Conservation (phyloP, 805 yeast species). For the Starmera pachycereana region DNA sequence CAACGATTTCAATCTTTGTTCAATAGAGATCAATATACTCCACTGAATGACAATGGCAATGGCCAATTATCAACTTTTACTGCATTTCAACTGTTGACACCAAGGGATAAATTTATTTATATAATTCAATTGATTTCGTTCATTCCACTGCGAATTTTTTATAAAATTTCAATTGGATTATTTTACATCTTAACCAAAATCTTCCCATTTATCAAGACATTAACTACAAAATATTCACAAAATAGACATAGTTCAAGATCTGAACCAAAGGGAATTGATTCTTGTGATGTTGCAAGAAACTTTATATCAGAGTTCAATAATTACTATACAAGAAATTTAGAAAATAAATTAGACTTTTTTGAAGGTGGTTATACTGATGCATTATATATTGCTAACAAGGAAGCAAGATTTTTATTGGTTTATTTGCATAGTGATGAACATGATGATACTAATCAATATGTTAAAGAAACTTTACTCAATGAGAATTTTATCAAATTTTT, state of each 20-base stretch:
- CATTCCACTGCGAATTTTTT: conserved; percentile 23
- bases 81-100: conserved; percentile 12
- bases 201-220: conserved; percentile 27
- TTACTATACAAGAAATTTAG: conserved; percentile 18
- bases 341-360: conserved; percentile 27
- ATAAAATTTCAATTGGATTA: conserved; percentile 17
- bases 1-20: no score
- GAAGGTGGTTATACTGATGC: conserved; percentile 80
- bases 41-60: conserved; percentile 3
- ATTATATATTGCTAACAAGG: conserved; percentile 53
- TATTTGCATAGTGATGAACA: conserved; percentile 66
- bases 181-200: conserved; percentile 18
- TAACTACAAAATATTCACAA: conserved; percentile 26
- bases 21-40: no score
- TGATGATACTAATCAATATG: conserved; percentile 46
- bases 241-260: conserved; percentile 26
- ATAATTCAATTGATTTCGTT: conserved; percentile 20
- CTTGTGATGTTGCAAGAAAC: conserved; percentile 41
- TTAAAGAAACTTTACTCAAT: conserved; percentile 42
- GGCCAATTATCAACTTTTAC: conserved; percentile 18
- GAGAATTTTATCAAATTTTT: conserved; percentile 37
- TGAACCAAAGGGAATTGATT: conserved; percentile 31
- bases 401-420: conserved; percentile 63
- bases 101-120: conserved; percentile 17
- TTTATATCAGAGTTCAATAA: conserved; percentile 46